phyloP scores from a whole-genome alignment of 2,329 filamentous ascomycete species.

The Emericellopsis cladophorae region DNA sequence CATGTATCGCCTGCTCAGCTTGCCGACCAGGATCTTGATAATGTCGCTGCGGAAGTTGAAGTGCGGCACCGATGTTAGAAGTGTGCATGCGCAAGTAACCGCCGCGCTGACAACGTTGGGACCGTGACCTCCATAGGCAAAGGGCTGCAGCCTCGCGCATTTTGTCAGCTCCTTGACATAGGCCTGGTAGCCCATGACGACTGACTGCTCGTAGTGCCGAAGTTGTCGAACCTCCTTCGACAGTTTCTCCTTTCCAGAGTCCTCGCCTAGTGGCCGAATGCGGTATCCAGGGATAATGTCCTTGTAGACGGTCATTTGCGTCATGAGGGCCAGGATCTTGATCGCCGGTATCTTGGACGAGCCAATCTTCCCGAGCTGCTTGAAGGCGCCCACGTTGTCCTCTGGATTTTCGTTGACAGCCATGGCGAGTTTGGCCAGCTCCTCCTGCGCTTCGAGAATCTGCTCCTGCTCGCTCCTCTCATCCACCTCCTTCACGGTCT shows the following conservation, averaged over 20 bases:
- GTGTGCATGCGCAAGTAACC: slow-evolving; percentile 71
- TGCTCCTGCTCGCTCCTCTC: slow-evolving; percentile 65
- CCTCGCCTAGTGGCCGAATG: slow-evolving; percentile 71
- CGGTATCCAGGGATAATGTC: slow-evolving; percentile 94
- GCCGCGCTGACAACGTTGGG: slow-evolving; percentile 46
- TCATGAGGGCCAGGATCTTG: slow-evolving; percentile 74
- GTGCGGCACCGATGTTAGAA: slow-evolving; percentile 75
- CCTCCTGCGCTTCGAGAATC: slow-evolving; percentile 79
- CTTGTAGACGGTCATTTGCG: slow-evolving; percentile 84
- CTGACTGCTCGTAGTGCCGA: slow-evolving; percentile 73
- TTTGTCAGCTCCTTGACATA: slow-evolving; percentile 68
- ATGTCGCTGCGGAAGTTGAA: slow-evolving; percentile 93
- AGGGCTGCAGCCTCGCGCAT: slow-evolving; percentile 45
- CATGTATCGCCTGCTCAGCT: slow-evolving; percentile 59
- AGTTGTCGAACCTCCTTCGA: slow-evolving; percentile 84
- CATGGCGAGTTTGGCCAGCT: slow-evolving; percentile 71
- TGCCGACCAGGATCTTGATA: slow-evolving; percentile 74
- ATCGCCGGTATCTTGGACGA: slow-evolving; percentile 59
- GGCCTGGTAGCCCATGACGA: slow-evolving; percentile 72
- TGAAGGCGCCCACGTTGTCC: slow-evolving; percentile 72
- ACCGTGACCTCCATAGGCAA: background rate
- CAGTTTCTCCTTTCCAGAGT: slow-evolving; percentile 63
- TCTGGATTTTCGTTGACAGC: slow-evolving; percentile 86
- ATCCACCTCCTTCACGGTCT: slow-evolving; percentile 46
- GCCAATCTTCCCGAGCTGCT: slow-evolving; percentile 62